A percentile compares a stretch with the other conserved stretches of the same genome.
Conservation (phyloP, 2,329 filamentous ascomycete genomes). For the Calonectria crousiana region DNA sequence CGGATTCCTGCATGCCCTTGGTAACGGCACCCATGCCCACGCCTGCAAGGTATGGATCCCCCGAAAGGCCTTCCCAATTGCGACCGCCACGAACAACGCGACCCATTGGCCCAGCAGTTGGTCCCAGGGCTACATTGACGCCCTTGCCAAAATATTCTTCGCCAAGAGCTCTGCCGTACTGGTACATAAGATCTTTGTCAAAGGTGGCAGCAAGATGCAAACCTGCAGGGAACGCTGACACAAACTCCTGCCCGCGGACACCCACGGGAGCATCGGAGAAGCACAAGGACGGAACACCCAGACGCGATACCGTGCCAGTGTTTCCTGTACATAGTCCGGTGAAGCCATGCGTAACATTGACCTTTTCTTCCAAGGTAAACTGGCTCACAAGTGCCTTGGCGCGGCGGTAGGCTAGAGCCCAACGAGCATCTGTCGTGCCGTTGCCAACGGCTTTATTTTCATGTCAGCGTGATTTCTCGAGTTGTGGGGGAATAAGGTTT, state of each 20-base stretch:
- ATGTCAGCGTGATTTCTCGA: not conserved
- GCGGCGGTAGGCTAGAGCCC: slow-evolving; percentile 81
- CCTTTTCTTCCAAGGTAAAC: slow-evolving; percentile 87
- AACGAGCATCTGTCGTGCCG: slow-evolving; percentile 53
- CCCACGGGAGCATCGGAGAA: slow-evolving; percentile 89
- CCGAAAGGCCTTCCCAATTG: slow-evolving; percentile 77
- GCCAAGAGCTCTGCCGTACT: slow-evolving; percentile 62
- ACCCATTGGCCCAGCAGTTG: slow-evolving; percentile 61
- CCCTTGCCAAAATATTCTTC: slow-evolving; percentile 80
- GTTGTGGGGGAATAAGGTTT: not conserved
- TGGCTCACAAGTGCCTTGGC: slow-evolving; percentile 85
- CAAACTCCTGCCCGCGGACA: slow-evolving; percentile 81
- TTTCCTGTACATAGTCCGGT: slow-evolving; percentile 87
- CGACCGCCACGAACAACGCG: slow-evolving; percentile 60
- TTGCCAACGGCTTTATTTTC: not conserved
- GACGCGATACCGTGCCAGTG: slow-evolving; percentile 74
- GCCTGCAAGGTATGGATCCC: slow-evolving; percentile 82
- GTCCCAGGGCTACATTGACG: slow-evolving; percentile 76
- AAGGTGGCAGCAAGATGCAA: slow-evolving; percentile 85
- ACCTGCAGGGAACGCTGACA: slow-evolving; percentile 84
- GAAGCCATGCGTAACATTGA: slow-evolving; percentile 92
- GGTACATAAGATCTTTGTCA: slow-evolving; percentile 75
- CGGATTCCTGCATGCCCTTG: slow-evolving; percentile 83
- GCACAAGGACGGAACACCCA: slow-evolving; percentile 81
- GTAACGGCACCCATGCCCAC: slow-evolving; percentile 79